Conservation (phyloP, 2,329 filamentous ascomycete genomes). For the Aspergillus eucalypticola region DNA sequence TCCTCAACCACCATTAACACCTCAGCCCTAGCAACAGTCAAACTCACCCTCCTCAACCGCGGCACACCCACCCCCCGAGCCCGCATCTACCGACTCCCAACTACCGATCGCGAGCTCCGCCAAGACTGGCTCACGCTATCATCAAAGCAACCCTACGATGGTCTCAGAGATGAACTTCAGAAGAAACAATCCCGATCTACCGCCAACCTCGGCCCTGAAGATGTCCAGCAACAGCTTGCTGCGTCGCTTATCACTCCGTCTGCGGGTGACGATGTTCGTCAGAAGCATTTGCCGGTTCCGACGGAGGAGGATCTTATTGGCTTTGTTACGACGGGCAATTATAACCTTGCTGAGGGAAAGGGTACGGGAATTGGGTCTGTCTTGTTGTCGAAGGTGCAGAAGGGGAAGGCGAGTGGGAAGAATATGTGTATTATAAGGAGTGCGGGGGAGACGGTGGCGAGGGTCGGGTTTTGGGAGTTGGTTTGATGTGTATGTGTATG, state of each 20-base stretch:
- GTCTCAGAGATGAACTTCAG: neutral
- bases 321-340: constrained; percentile 86
- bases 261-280: constrained; percentile 40
- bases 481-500: constrained; percentile 40
- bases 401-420: constrained; percentile 17
- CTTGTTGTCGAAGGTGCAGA: constrained; percentile 58
- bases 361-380: constrained; percentile 76
- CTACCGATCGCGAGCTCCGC: constrained; percentile 55
- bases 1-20: constrained; percentile 24
- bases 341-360: constrained; percentile 73
- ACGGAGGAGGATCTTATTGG: constrained; percentile 75
- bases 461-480: constrained; percentile 76
- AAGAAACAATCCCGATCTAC: neutral
- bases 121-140: constrained; percentile 69
- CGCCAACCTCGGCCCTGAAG: constrained; percentile 16
- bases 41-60: constrained; percentile 66
- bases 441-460: constrained; percentile 74
- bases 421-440: constrained; percentile 74
- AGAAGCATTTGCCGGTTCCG: constrained; percentile 60
- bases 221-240: constrained; percentile 31
- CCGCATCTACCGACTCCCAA: constrained; percentile 83
- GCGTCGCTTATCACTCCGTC: constrained; percentile 41
- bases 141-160: constrained; percentile 31
- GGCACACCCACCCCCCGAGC: constrained; percentile 72
- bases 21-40: constrained; percentile 59